These are phyloP conservation scores for Botrytis hyacinthi DNA, from an alignment of 2,329 filamentous ascomycete genomes.

Conservation along the genomic window DNA sequence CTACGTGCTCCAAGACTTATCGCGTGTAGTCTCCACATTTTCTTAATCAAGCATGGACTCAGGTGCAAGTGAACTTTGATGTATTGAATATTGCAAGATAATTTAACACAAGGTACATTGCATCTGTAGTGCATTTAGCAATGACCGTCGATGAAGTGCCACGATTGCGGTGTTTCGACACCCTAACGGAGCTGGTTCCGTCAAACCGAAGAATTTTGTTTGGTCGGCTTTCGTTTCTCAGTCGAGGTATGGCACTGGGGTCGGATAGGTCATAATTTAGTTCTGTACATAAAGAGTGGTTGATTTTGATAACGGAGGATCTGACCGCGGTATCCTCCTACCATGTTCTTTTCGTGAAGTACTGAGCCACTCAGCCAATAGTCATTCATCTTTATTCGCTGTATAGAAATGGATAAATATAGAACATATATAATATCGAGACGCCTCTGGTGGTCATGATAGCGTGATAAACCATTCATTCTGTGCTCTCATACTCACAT, in stretches of 20 bases:
- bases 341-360: not conserved
- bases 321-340: not conserved
- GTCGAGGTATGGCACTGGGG: no score
- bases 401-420: not conserved
- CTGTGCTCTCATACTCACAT: not conserved
- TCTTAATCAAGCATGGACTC: not conserved
- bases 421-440: no score
- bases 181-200: not conserved
- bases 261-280: not conserved
- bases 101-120: not conserved
- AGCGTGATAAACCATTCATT: not conserved
- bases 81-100: not conserved
- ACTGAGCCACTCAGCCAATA: not conserved
- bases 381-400: not conserved
- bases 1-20: not conserved
- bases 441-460: no score
- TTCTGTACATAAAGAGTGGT: not conserved
- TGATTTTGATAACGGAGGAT: not conserved
- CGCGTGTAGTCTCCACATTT: not conserved
- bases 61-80: not conserved
- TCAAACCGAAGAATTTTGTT: not conserved
- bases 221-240: not conserved
- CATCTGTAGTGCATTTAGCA: not conserved
- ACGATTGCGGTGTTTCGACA: not conserved
- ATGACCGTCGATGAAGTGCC: not conserved